Evolutionary conservation across 2,329 filamentous ascomycete genomes (phyloP), one percentile per base, ranked within the genome.

Genomic region (Phyllosticta citriasiana): DNA sequence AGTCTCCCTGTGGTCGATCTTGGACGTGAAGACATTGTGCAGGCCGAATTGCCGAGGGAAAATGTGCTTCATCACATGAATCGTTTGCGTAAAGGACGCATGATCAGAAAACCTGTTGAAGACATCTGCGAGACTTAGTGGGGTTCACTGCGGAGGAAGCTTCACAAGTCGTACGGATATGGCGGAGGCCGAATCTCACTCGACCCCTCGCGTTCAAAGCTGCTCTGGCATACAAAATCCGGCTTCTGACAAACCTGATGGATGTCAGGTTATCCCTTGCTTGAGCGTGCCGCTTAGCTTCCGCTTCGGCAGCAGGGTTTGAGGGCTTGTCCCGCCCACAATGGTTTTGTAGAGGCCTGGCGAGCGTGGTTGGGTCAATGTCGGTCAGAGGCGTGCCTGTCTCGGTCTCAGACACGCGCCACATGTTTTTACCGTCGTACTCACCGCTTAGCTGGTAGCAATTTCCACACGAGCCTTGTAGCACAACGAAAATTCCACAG

Each of bases 41-140:
- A 99, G 77, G 14, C 84, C 84, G 69, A 96, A 97, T 69, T 97
- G 92, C 10, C 87, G 82, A 33, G 94, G 94, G 67, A 99, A 99
- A 1, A 99, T 86, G 73, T 97, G 93, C 79, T 93, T 94, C 82
- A 96, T 84, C 22, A 96, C 75, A 66, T 88, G 89, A 10, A 85
- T 69, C 0, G 85, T 88, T 64, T 87, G 82, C 12, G 74, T 69
- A 1, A 77, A 68, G 66, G 82, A 76, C 47, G 76, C 64, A 51
- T 73, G 63, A 67, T 81, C 68, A 40, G 80, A 74, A 65, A 81
- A 88, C 24, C 91, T 84, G 69, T 94, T 96, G 25, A 97, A 74
- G 2, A 92, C 85, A 77, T 97, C 90, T 95, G 60, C 16, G n/a
- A 69, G 53, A 8, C 30, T 71, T 16, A 69, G 65, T 52, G 65